These are phyloP conservation scores for Fusarium nygamai DNA, from an alignment of 2,329 filamentous ascomycete species.

Conservation along the genomic window DNA sequence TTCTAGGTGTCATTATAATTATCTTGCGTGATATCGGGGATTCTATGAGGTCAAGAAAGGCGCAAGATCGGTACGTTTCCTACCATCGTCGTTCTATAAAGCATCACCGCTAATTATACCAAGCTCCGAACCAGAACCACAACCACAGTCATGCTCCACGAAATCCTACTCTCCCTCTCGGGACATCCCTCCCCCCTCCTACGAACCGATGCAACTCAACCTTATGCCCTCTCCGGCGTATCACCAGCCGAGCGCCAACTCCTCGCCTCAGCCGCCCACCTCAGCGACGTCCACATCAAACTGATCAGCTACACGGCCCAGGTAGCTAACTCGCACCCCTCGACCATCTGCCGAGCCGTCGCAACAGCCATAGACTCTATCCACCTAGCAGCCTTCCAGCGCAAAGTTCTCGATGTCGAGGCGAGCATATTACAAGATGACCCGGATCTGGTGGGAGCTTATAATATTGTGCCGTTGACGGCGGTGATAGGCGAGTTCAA, in stretches of 20 bases:
- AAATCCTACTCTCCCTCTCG: slow-evolving; percentile 95
- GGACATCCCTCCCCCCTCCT: slow-evolving; percentile 93
- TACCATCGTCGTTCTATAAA: background rate
- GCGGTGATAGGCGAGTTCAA: slow-evolving; percentile 85
- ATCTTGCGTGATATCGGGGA: slow-evolving; percentile 56
- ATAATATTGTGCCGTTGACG: slow-evolving; percentile 92
- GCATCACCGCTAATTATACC: slow-evolving; percentile 24
- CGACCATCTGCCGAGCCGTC: slow-evolving; percentile 87
- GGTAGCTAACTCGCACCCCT: slow-evolving; percentile 77
- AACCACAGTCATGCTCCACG: slow-evolving; percentile 82
- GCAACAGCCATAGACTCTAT: slow-evolving; percentile 78
- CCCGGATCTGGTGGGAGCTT: slow-evolving; percentile 84
- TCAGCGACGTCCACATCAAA: slow-evolving; percentile 81
- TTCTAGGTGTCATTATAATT: slow-evolving; percentile 61
- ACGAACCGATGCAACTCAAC: slow-evolving; percentile 60
- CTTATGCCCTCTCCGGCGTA: slow-evolving; percentile 60
- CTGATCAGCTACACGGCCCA: slow-evolving; percentile 73
- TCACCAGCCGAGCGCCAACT: slow-evolving; percentile 87
- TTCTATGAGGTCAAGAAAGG: slow-evolving; percentile 50
- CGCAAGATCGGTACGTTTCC: slow-evolving; percentile 36
- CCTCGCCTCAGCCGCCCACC: slow-evolving; percentile 77
- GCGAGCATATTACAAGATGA: slow-evolving; percentile 79
- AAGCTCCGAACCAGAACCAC: slow-evolving; percentile 21
- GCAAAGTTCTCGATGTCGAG: slow-evolving; percentile 87
- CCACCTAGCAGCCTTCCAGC: slow-evolving; percentile 83